A percentile compares a stretch with the other conserved stretches of the same genome.
phyloP scores from a whole-genome alignment of 2,329 filamentous ascomycete genomes.

The Ceratocystis papillata region DNA sequence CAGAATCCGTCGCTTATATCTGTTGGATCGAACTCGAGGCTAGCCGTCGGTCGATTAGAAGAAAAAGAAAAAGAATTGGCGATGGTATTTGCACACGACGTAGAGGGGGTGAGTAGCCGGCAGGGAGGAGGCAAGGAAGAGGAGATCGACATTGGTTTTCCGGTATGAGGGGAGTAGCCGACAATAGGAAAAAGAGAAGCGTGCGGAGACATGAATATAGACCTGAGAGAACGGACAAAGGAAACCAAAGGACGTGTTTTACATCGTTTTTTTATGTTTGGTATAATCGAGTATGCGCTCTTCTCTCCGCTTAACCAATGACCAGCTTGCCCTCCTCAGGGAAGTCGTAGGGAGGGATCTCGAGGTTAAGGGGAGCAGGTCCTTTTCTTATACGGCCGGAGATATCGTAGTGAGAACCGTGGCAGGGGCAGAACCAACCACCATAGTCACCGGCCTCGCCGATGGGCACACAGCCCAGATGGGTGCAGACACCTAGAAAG shows the following conservation, averaged over 20 bases:
- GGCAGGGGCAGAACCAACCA: slow-evolving; percentile 99
- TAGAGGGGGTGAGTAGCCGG: background rate
- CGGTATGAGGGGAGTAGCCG: slow-evolving; percentile 1
- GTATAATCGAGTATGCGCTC: slow-evolving; percentile 21
- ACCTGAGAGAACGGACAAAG: slow-evolving; percentile 13
- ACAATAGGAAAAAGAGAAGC: background rate
- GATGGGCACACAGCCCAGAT: slow-evolving; percentile 97
- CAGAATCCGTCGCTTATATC: slow-evolving; percentile 16
- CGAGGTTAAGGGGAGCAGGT: slow-evolving; percentile 92
- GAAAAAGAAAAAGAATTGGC: slow-evolving; percentile 11
- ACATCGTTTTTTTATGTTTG: slow-evolving; percentile 22
- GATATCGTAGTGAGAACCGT: slow-evolving; percentile 99
- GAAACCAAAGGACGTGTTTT: slow-evolving; percentile 22
- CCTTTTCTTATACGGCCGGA: slow-evolving; percentile 97
- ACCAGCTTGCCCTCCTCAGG: slow-evolving; percentile 76
- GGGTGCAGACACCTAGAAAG: slow-evolving; percentile 83
- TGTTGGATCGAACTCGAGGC: slow-evolving; percentile 16
- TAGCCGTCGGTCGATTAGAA: slow-evolving; percentile 1
- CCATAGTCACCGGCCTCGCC: slow-evolving; percentile 96
- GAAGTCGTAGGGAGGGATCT: slow-evolving; percentile 89
- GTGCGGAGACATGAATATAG: slow-evolving; percentile 16
- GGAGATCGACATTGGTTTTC: slow-evolving; percentile 3
- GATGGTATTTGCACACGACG: slow-evolving; percentile 20
- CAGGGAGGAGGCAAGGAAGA: background rate
- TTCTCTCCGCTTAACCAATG: slow-evolving; percentile 63